Percentiles rank a stretch among this genome's conserved stretches.
Conservation (phyloP, 768 basidiomycete species). For the Cyathus striatus region DNA sequence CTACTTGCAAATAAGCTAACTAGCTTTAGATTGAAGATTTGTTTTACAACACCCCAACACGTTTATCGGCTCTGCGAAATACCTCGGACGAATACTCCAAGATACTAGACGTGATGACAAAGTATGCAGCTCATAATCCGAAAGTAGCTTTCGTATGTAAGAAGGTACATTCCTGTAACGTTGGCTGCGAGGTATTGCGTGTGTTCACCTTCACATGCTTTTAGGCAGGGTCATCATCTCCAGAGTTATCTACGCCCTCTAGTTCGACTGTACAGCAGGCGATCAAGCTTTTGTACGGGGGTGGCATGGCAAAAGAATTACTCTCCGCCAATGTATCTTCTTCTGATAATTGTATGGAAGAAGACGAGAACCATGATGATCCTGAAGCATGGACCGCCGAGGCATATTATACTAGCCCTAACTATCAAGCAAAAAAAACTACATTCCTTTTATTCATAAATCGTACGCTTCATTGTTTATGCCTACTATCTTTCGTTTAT, state of each 20-base stretch:
- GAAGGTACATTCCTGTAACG: constrained; percentile 48
- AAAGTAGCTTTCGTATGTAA: constrained; percentile 86
- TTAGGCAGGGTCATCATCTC: constrained; percentile 67
- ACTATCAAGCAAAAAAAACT: constrained; percentile 85
- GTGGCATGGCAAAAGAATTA: constrained; percentile 75
- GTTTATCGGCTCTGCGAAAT: constrained; percentile 79
- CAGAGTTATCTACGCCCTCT: constrained; percentile 79
- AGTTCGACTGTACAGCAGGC: constrained; percentile 58
- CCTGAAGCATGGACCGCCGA: constrained; percentile 65
- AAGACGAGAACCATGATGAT: constrained; percentile 22
- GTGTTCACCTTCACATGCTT: background rate
- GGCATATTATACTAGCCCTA: constrained; percentile 78
- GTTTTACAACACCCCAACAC: constrained; percentile 89
- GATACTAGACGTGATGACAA: constrained; percentile 87
- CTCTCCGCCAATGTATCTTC: constrained; percentile 38
- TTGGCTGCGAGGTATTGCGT: background rate
- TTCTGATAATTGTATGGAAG: constrained; percentile 18
- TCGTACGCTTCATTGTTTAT: constrained; percentile 68
- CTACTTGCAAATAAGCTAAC: background rate
- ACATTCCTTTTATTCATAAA: constrained; percentile 92
- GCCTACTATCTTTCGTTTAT: too few relatives aligned
- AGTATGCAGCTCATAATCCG: constrained; percentile 93
- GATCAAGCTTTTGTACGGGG: constrained; percentile 80
- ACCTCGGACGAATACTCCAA: constrained; percentile 88
- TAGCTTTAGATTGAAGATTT: constrained; percentile 82